Conservation (phyloP, 2,329 filamentous ascomycete genomes). For the Magnaporthales sp. region DNA sequence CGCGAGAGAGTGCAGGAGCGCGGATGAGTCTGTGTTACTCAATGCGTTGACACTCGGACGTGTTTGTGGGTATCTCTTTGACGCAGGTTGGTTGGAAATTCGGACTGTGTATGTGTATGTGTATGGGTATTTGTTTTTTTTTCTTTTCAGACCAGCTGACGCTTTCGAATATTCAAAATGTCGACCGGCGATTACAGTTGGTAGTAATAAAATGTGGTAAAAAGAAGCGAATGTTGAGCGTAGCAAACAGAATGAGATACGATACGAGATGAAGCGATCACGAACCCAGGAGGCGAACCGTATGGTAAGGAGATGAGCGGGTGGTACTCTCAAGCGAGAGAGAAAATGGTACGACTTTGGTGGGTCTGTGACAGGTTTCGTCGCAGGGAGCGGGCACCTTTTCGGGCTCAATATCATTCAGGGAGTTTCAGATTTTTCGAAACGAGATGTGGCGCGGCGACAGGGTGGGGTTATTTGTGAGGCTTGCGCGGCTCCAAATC, state of each 20-base stretch:
- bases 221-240: neutral
- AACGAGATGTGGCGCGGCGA: neutral
- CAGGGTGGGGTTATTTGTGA: neutral
- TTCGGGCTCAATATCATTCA: neutral
- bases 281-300: neutral
- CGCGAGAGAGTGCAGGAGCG: neutral
- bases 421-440: neutral
- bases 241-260: neutral
- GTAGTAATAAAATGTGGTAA: neutral
- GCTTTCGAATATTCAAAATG: neutral
- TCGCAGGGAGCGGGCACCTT: neutral
- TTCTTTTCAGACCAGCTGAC: conserved; percentile 4
- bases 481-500: neutral
- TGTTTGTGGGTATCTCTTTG: neutral
- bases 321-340: neutral
- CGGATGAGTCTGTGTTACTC: neutral
- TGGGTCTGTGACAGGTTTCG: conserved; percentile 3
- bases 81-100: neutral
- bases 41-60: neutral
- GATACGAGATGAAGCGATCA: conserved; percentile 1
- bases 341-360: conserved; percentile 5
- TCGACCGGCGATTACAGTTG: neutral
- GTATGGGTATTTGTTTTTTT: neutral
- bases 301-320: neutral
- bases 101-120: too few relatives aligned